phyloP scores from a whole-genome alignment of 2,329 filamentous ascomycete genomes.

The Aspergillus sp. region DNA sequence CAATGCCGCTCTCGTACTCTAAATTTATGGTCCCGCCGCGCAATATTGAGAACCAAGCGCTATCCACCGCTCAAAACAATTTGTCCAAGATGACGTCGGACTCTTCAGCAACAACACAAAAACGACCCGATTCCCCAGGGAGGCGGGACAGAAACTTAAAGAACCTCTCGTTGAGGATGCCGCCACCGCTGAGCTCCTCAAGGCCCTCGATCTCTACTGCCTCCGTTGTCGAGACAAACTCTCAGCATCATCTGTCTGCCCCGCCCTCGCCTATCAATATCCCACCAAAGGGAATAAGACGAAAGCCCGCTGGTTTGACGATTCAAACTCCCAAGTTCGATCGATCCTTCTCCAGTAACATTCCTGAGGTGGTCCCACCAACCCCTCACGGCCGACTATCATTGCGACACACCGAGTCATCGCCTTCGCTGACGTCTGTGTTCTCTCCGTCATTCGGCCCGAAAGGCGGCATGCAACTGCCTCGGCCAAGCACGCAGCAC shows the following conservation, averaged over 20 bases:
- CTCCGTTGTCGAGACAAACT: slow-evolving; percentile 45
- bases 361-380: slow-evolving; percentile 55
- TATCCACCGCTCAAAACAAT: slow-evolving; percentile 21
- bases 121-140: slow-evolving; percentile 40
- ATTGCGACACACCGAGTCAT: slow-evolving; percentile 62
- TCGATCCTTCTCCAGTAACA: slow-evolving; percentile 48
- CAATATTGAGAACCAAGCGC: slow-evolving; percentile 27
- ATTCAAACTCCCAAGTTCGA: slow-evolving; percentile 57
- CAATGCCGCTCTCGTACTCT: slow-evolving; percentile 58
- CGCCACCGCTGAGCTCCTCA: slow-evolving; percentile 42
- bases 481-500: slow-evolving; percentile 38
- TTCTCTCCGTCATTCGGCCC: slow-evolving; percentile 53
- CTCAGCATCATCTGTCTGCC: slow-evolving; percentile 45
- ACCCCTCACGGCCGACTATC: slow-evolving; percentile 56
- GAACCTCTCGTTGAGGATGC: slow-evolving; percentile 62
- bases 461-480: slow-evolving; percentile 52
- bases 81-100: slow-evolving; percentile 29
- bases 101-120: slow-evolving; percentile 35
- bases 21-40: slow-evolving; percentile 34
- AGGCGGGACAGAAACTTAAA: slow-evolving; percentile 59
- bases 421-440: slow-evolving; percentile 56
- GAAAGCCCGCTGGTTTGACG: slow-evolving; percentile 60
- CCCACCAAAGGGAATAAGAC: slow-evolving; percentile 53
- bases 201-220: slow-evolving; percentile 51
- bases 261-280: slow-evolving; percentile 59